Percentiles rank a stretch among this genome's conserved stretches.
Evolutionary conservation across 306 rosid genomes (phyloP).

Genomic region (Hippophae rhamnoides): DNA sequence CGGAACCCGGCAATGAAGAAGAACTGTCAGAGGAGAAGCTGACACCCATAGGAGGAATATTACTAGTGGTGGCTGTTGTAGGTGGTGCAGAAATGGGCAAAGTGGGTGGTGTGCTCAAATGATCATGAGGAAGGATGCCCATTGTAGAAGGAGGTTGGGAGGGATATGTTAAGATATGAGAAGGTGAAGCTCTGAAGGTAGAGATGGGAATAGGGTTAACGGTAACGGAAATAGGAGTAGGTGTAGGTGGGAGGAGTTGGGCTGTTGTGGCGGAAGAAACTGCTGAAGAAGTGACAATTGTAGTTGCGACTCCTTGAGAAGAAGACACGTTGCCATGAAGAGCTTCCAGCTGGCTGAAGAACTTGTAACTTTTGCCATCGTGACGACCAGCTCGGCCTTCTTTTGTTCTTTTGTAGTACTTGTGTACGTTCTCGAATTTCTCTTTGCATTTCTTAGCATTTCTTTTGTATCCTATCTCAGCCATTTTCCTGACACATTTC

Average conservation of each 20-base stretch:
- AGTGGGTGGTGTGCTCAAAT: background rate
- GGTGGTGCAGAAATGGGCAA: background rate
- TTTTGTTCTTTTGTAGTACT: constrained; percentile 39
- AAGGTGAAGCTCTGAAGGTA: constrained; percentile 10
- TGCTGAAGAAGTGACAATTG: constrained; percentile 2
- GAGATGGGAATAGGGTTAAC: constrained; percentile 30
- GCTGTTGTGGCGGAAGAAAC: constrained; percentile 3
- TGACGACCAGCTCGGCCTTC: constrained; percentile 46
- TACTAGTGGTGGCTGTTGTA: background rate
- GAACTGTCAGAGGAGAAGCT: constrained; percentile 35
- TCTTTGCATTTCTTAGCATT: constrained; percentile 46
- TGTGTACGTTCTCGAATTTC: constrained; percentile 42
- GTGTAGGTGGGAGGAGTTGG: background rate
- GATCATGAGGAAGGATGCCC: constrained; percentile 7
- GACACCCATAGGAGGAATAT: constrained; percentile 1
- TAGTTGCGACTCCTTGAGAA: background rate
- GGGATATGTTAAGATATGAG: background rate
- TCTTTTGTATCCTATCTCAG: constrained; percentile 29
- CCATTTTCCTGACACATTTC: constrained; percentile 27
- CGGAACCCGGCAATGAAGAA: constrained; percentile 24
- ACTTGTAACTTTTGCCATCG: constrained; percentile 44
- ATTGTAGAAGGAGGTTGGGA: constrained; percentile 9
- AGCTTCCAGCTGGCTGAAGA: constrained; percentile 41
- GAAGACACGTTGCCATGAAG: constrained; percentile 19
- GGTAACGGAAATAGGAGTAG: background rate